Base-by-base conservation (phyloP, 2,329 filamentous ascomycete species). In the Cladophialophora immunda region DNA sequence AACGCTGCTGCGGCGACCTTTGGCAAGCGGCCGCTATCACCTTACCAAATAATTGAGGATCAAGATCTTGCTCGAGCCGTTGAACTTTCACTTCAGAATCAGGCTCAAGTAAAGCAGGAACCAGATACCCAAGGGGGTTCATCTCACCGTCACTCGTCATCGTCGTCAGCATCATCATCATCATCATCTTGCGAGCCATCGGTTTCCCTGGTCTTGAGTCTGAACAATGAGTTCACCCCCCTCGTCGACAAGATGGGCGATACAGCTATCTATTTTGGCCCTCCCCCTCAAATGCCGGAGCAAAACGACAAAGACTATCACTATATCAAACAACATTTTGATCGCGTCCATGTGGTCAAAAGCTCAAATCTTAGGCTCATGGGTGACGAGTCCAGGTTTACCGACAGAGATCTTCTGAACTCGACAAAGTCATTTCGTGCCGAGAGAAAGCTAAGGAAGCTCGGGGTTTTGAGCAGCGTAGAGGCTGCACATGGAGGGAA, bases 231-330 rank as follows among this genome's bases (percentile, higher is more conserved):
- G 27, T 71, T 73, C 57, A 7, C 61, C 30, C 32, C 62, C 8
- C 53, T 73, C 22, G 45, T 62, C 17, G 70, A 71, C 36, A 55
- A 53, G 17, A 72, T 74, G n/a, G 77, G 72, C 30, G 79, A 81
- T 65, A 81, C 79, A 0, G 71, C 79, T 17, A 74, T 78, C 0
- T 79, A 75, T 56, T 77, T 81, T 52, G 79, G 79, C 19, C 63
- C 73, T 19, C 71, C 76, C 1, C 75, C 76, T 3, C 65, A 73
- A 62, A 56, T 64, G 22, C 60, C 68, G 25, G 65, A 65, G 34
- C 60, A 67, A 53, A 64, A 53, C 17, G 34, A 64, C 13, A 56
- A 66, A 19, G 71, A 71, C 11, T 69, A 73, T 52, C 22, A 62
- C 47, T 32, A 72, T 61, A 55, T 65, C 36, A 2, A 61, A 54